These are phyloP conservation scores for Mortierella claussenii DNA, from an alignment of 192 early-diverging fungal genomes.

Conservation along the genomic window DNA sequence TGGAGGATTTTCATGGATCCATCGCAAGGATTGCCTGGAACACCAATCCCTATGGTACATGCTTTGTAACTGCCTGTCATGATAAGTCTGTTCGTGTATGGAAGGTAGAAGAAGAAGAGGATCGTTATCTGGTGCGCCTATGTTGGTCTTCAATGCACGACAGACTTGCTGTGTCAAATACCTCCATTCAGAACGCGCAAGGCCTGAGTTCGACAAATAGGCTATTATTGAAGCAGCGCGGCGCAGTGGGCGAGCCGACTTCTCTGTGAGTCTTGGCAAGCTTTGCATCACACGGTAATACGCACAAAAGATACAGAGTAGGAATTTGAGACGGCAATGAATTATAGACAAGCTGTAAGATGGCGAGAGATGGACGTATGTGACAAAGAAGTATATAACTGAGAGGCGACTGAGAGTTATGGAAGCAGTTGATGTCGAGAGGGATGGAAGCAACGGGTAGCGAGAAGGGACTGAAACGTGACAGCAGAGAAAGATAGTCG, in stretches of 20 bases:
- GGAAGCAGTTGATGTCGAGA: no score
- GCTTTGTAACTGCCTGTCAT: neutral
- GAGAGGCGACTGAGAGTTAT: no score
- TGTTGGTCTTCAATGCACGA: neutral
- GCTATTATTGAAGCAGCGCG: neutral
- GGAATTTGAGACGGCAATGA: no score
- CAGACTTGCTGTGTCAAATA: neutral
- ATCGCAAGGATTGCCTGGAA: neutral
- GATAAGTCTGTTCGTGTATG: conserved; percentile 15
- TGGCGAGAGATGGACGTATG: no score
- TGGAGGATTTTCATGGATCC: conserved; percentile 1
- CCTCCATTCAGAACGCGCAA: neutral
- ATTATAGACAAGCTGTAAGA: no score
- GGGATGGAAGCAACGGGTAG: no score
- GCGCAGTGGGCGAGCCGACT: neutral
- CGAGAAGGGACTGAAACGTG: no score
- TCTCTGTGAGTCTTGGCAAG: no score
- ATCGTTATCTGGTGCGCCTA: neutral
- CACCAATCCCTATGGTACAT: neutral
- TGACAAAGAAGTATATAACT: no score
- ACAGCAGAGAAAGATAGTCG: no score
- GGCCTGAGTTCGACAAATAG: neutral
- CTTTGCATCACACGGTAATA: no score
- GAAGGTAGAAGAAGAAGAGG: neutral
- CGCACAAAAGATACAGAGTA: no score